These are phyloP conservation scores for Pycnococcus provasolii DNA, from an alignment of 139 green algal genomes.

Conservation along the genomic window DNA sequence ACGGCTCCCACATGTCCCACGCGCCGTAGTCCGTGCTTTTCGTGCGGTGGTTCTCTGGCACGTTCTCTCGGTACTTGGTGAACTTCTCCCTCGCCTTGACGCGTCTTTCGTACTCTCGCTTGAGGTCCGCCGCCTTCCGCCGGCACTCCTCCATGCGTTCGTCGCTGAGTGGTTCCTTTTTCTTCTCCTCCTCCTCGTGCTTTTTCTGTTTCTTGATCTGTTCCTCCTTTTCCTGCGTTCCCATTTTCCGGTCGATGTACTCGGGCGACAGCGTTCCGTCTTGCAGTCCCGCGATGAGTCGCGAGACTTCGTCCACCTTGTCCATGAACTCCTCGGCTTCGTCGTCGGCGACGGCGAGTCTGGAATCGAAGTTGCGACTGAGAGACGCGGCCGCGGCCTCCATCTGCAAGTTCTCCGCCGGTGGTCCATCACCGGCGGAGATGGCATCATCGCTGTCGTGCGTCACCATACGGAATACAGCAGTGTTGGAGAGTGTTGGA, in stretches of 20 bases:
- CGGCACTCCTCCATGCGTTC: slow-evolving; percentile 27
- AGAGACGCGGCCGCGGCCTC: too few relatives aligned
- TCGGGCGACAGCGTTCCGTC: slow-evolving; percentile 47
- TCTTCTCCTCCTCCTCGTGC: slow-evolving; percentile 18
- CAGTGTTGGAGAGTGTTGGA: too few relatives aligned
- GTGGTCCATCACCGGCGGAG: too few relatives aligned
- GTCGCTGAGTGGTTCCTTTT: slow-evolving; percentile 16
- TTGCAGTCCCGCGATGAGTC: slow-evolving; percentile 54
- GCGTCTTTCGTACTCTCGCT: slow-evolving; percentile 40
- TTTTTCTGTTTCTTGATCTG: slow-evolving; percentile 19
- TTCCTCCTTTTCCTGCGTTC: not conserved
- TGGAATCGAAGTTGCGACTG: too few relatives aligned
- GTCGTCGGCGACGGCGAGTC: not conserved
- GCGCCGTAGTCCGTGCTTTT: slow-evolving; percentile 56
- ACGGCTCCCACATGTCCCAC: slow-evolving; percentile 68
- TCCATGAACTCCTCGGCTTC: slow-evolving; percentile 52
- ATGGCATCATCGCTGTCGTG: too few relatives aligned
- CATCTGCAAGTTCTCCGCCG: too few relatives aligned
- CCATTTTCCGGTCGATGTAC: slow-evolving; percentile 45
- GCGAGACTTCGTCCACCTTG: slow-evolving; percentile 49
- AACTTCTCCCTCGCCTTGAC: slow-evolving; percentile 31
- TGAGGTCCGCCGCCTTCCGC: slow-evolving; percentile 46
- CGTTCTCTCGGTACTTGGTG: not conserved
- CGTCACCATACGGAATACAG: too few relatives aligned
- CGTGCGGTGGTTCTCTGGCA: not conserved